Evolutionary conservation across 495 filamentous ascomycete genomes (phyloP), one percentile per base, ranked within the genome.

Genomic region (Aspergillus olivimuriae): DNA sequence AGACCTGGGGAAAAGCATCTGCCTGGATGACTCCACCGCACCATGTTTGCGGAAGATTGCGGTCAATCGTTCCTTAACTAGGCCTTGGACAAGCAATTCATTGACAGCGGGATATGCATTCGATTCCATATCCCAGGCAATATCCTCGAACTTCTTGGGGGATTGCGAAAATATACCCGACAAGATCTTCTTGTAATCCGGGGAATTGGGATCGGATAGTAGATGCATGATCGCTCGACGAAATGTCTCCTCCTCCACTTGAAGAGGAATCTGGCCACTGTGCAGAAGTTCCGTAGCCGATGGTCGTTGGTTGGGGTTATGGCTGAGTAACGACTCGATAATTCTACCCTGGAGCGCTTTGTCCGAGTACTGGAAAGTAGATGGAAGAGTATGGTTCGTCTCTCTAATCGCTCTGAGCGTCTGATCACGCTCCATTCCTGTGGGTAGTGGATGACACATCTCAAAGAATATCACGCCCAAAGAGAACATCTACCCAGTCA

Each of bases 381-480:
- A 26, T 2, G 92, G 92, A 31, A 97, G 75, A 5, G 55, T 61
- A 34, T 84, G 80, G 14, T 83, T 67, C 28, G 77, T 76, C 48
- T 84, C 74, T 19, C 91, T 76, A 10, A 98, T 70, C 33, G 74
- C 66, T 41, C 82, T 74, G 12, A 96, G 65, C 8, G 86, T 83
- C 42, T 82, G 67, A 17, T 86, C 87, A 24, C 94, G 79, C 62
- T 97, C 89, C 89, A 97, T 97, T 1, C 81, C 84, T 1, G 85
- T 81, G 38, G 83, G 80, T 2, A 94, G 72, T 20, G 82, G 72
- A 53, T 89, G 82, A 48, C 86, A 92, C 91, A 98, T 97, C 60
- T 98, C 92, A 52, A 97, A 95, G 63, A 98, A 94, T 44, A 98
- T 97, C 34, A 98, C 84, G 8, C 92, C 92, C 21, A 98, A 69